Evolutionary conservation across 1,139 yeast species (phyloP).

Genomic region (Magnusiomyces paraingens): DNA sequence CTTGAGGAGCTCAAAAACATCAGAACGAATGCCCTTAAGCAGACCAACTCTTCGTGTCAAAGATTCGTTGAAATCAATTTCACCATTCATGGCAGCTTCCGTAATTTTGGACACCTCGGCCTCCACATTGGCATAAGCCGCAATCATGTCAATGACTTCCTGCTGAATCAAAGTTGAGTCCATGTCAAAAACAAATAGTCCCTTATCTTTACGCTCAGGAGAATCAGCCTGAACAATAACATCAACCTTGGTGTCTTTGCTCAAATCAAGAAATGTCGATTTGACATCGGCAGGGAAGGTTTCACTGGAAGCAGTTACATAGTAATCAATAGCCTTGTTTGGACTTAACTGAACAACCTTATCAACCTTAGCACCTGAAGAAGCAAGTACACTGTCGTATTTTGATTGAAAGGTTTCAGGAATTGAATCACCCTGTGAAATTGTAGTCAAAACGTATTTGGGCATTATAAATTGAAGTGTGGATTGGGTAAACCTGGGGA

Average conservation of each 20-base stretch:
- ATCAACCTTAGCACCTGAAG: conserved; percentile 20
- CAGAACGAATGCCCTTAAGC: conserved; percentile 71
- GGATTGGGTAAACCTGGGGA: neutral
- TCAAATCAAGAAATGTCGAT: conserved; percentile 20
- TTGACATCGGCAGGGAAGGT: conserved; percentile 12
- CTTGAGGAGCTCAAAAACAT: conserved; percentile 76
- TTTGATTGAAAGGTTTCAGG: conserved; percentile 15
- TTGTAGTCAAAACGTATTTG: conserved; percentile 24
- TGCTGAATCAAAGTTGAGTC: conserved; percentile 94
- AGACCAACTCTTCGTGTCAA: conserved; percentile 66
- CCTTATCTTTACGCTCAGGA: conserved; percentile 36
- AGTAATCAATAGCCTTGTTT: conserved; percentile 24
- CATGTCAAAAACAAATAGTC: conserved; percentile 89
- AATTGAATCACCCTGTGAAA: conserved; percentile 20
- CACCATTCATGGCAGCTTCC: conserved; percentile 95
- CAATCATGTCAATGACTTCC: conserved; percentile 94
- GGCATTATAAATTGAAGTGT: conserved; percentile 8
- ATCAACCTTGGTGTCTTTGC: conserved; percentile 33
- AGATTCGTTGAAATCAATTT: conserved; percentile 83
- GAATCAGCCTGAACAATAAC: conserved; percentile 41
- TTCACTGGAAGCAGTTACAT: neutral
- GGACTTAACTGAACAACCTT: conserved; percentile 19
- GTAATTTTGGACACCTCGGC: conserved; percentile 72
- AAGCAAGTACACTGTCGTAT: conserved; percentile 24
- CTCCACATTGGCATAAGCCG: conserved; percentile 78